Evolutionary conservation across 441 rosid species (phyloP), one percentile per base, ranked within the genome.

Genomic region (Pelargonium myrrhifolium): DNA sequence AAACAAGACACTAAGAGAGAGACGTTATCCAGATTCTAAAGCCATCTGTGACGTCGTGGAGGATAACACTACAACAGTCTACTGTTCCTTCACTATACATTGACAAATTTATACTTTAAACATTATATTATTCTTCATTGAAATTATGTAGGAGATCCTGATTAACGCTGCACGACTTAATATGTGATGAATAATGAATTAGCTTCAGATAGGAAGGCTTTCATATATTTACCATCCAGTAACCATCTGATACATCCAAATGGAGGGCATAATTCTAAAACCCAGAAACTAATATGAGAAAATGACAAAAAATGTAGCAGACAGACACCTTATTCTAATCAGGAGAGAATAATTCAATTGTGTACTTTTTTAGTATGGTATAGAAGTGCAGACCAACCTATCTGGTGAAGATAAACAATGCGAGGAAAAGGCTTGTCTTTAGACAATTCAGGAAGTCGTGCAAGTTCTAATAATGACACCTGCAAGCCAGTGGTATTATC

Each of bases 391-490:
- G 70, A 81, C 93, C 67, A 68, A 94, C 99, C 98, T 83, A 89
- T 86, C 85, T 89, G 97, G 73, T 82, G 89, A 73, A 94, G 83
- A 74, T 92, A 94, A 69, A 94, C 81, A 40, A 92, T 78, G 79
- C 85, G 80, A 73, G 97, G 96, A 79, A 75, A 77, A 39, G 74
- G 79, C 70, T 80, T 87, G 73, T 78, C 78, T 73, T 81, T 76
- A 64, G 68, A 71, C 75, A 83, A 79, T 66, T 82, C 84, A 39
- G 99, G 87, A 78, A 86, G 80, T 72, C 81, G 88, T 37, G 81
- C 79, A 67, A 89, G 80, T 86, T 94, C 98, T 79, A 80, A 68
- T 26, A 82, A 79, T 69, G 98, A 77, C 67, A 92, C 93, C 99
- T 94, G 84, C 65, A 65, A 75, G 68, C 66, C 69, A 71, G 61